Base-by-base conservation (phyloP, 352 stramenopile species). In the Phytophthora brassicae region DNA sequence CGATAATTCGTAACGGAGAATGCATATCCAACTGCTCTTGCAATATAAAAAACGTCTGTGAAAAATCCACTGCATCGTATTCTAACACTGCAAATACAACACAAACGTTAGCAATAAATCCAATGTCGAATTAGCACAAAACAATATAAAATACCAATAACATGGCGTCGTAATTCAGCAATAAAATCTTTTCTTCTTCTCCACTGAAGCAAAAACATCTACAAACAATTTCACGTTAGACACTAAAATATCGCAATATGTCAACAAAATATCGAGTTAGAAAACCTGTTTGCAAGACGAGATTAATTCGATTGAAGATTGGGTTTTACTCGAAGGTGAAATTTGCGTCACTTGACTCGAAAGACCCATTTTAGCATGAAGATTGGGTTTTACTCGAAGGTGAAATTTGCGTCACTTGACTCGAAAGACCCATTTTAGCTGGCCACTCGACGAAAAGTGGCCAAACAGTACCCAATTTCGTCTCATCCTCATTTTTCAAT, bases 1-100 rank as follows among this genome's bases (percentile, higher is more conserved):
- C 45, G 45, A 80, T 43, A 16, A 84, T 79, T 17, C 61, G 70
- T 38, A 84, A 62, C 19, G 72, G 58, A 8, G 70, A 62, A 33
- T 56, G 41, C 33, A 45, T 48, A 29, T 78, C 59, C 23, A 62
- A 59, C 45, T 84, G 75, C 52, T 84, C 75, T 45, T 84, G 75
- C 5, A 81, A 36, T 64, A 82, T 74, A 59, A 84, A 82, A 66
- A 78, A 68, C 19, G 72, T 65, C 5, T 72, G 67, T n/a, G 70
- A 74, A 44, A 81, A 84, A 17, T 81, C 75, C 35, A 82, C 56
- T 4, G 72, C 43, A 28, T 84, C 75, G 56, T 79, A 84, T 28
- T 84, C 75, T 24, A 82, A 63, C 31, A 84, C 75, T 84, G 36
- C 16, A 60, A n/a, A 20, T 13, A 17, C 19, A 31, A 31, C 41